phyloP scores from a whole-genome alignment of 2,329 filamentous ascomycete genomes.

The Byssothecium circinans region DNA sequence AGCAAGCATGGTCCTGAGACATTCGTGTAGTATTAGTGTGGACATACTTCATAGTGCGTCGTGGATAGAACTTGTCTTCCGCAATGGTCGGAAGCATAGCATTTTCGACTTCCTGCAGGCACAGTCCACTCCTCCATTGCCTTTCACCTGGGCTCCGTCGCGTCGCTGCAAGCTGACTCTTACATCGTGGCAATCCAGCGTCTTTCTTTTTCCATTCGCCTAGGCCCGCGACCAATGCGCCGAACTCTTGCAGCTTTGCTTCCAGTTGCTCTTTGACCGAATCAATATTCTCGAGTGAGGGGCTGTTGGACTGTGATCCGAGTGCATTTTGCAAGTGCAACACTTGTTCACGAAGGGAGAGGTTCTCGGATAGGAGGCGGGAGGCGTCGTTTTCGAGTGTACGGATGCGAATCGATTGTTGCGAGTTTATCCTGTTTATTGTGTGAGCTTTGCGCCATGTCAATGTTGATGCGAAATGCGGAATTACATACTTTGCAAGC shows the following conservation, averaged over 20 bases:
- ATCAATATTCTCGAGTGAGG: constrained; percentile 66
- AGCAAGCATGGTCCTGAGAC: constrained; percentile 10
- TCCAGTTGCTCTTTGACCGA: constrained; percentile 72
- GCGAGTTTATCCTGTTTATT: constrained; percentile 67
- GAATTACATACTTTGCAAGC: constrained; percentile 59
- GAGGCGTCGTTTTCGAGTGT: constrained; percentile 75
- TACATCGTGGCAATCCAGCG: constrained; percentile 23
- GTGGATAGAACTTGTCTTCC: constrained; percentile 69
- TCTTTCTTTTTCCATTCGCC: constrained; percentile 48
- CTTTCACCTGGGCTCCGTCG: constrained; percentile 55
- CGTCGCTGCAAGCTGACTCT: constrained; percentile 55
- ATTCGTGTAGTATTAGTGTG: background rate
- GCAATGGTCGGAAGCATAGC: constrained; percentile 66
- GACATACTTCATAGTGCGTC: constrained; percentile 68
- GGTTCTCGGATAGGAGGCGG: constrained; percentile 75
- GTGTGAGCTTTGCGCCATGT: constrained; percentile 12
- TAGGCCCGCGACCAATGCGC: constrained; percentile 66
- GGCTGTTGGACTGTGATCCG: constrained; percentile 61
- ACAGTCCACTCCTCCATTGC: constrained; percentile 56
- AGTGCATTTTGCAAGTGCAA: constrained; percentile 69
- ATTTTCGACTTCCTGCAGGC: constrained; percentile 49
- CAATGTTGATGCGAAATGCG: background rate
- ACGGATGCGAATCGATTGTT: constrained; percentile 75
- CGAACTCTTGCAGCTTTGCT: constrained; percentile 71
- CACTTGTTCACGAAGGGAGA: constrained; percentile 70